These are phyloP conservation scores for Helenozyma rhizophorensis DNA, from an alignment of 805 yeast genomes.

Conservation along the genomic window DNA sequence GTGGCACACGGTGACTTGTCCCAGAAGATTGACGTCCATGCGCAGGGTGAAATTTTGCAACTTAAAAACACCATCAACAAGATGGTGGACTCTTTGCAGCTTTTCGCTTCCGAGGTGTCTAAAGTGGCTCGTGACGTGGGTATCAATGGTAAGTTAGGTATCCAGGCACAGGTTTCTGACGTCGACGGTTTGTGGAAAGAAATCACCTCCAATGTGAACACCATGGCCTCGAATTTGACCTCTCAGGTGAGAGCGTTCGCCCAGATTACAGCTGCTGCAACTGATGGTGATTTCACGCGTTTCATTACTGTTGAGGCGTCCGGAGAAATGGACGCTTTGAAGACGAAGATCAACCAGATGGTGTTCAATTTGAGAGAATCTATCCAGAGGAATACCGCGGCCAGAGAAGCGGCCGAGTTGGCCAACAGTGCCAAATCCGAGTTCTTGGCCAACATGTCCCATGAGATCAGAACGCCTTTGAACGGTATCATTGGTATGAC, in stretches of 20 bases:
- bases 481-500: constrained; percentile 94
- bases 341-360: constrained; percentile 52
- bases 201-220: constrained; percentile 84
- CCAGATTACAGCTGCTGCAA: constrained; percentile 89
- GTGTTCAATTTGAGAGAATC: constrained; percentile 83
- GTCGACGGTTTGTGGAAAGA: constrained; percentile 92
- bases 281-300: constrained; percentile 88
- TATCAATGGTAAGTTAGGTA: constrained; percentile 88
- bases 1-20: constrained; percentile 87
- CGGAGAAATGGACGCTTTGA: constrained; percentile 81
- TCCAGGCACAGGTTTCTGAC: constrained; percentile 85
- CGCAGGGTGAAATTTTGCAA: constrained; percentile 86
- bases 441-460: constrained; percentile 81
- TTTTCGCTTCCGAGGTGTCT: constrained; percentile 84
- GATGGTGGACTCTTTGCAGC: constrained; percentile 88
- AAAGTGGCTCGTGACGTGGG: constrained; percentile 92
- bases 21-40: constrained; percentile 82
- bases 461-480: constrained; percentile 85
- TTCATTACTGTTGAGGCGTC: constrained; percentile 88
- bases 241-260: constrained; percentile 93
- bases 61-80: constrained; percentile 82
- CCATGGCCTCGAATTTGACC: constrained; percentile 91
- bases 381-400: constrained; percentile 87
- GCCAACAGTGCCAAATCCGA: constrained; percentile 89
- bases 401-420: constrained; percentile 90